Evolutionary conservation across 2,329 filamentous ascomycete genomes (phyloP).

Genomic region (Diaporthe helianthi): DNA sequence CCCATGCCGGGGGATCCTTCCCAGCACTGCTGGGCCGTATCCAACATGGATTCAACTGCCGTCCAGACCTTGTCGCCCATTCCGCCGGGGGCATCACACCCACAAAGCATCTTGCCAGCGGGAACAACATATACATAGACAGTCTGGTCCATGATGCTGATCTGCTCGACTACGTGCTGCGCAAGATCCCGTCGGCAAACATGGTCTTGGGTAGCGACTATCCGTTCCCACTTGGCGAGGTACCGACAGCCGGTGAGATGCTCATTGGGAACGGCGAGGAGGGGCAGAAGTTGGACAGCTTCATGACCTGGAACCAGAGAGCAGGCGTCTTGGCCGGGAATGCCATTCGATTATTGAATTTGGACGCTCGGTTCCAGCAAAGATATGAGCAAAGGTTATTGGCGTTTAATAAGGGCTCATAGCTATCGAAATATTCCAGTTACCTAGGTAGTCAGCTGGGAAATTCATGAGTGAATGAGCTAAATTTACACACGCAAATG

Average conservation of each 20-base stretch:
- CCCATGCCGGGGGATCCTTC: slow-evolving; percentile 47
- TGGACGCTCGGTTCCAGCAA: slow-evolving; percentile 40
- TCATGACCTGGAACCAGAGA: slow-evolving; percentile 44
- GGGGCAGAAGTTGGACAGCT: slow-evolving; percentile 36
- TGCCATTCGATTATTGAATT: slow-evolving; percentile 43
- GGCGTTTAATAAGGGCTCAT: slow-evolving; percentile 36
- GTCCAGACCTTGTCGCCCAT: slow-evolving; percentile 45
- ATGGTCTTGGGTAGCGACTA: slow-evolving; percentile 47
- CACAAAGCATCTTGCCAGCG: slow-evolving; percentile 40
- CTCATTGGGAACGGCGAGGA: slow-evolving; percentile 39
- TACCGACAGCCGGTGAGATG: slow-evolving; percentile 45
- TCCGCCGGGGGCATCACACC: slow-evolving; percentile 42
- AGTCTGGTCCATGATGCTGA: slow-evolving; percentile 46
- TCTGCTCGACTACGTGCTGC: slow-evolving; percentile 44
- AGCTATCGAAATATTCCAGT: slow-evolving; percentile 12
- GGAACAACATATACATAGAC: slow-evolving; percentile 45
- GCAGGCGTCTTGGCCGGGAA: slow-evolving; percentile 44
- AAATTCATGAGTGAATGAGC: neutral
- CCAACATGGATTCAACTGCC: slow-evolving; percentile 46
- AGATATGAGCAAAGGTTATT: slow-evolving; percentile 37
- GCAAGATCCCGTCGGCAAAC: slow-evolving; percentile 43
- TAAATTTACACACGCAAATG: neutral
- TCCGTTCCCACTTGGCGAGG: slow-evolving; percentile 46
- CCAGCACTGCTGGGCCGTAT: slow-evolving; percentile 45
- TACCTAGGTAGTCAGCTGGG: neutral